phyloP scores from a whole-genome alignment of 2,329 filamentous ascomycete genomes.

The Penicillium crustosum region DNA sequence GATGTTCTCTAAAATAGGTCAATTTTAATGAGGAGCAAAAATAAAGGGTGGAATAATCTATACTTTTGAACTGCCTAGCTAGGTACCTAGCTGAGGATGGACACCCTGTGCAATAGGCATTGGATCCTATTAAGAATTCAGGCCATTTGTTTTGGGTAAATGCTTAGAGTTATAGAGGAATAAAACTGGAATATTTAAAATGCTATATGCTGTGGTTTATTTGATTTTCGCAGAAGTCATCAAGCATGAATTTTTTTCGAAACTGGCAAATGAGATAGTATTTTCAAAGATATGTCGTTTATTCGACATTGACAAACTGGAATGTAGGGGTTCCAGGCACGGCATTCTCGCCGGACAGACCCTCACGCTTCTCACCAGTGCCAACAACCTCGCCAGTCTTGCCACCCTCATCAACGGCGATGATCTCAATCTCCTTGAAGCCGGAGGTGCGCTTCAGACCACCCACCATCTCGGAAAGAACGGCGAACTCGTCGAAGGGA shows the following conservation, averaged over 20 bases:
- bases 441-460: conserved; percentile 75
- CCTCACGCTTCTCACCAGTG: conserved; percentile 56
- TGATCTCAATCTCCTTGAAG: conserved; percentile 68
- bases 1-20: no score
- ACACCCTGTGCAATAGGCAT: no score
- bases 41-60: no score
- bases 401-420: conserved; percentile 64
- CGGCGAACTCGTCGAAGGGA: conserved; percentile 78
- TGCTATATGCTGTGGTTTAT: conserved; percentile 18
- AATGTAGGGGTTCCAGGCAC: conserved; percentile 82
- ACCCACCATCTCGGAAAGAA: conserved; percentile 73
- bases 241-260: conserved; percentile 21
- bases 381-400: conserved; percentile 47
- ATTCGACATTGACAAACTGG: conserved; percentile 75
- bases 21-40: no score
- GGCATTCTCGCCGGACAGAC: conserved; percentile 68
- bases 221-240: conserved; percentile 26
- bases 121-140: no score
- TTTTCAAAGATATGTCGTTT: conserved; percentile 10
- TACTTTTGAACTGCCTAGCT: no score
- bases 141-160: no score
- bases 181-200: conserved; percentile 13
- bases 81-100: no score
- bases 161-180: not conserved
- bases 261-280: conserved; percentile 6